Evolutionary conservation across 129 eudicot species (phyloP), one percentile per base, ranked within the genome.

Genomic region (Centaurea solstitialis): DNA sequence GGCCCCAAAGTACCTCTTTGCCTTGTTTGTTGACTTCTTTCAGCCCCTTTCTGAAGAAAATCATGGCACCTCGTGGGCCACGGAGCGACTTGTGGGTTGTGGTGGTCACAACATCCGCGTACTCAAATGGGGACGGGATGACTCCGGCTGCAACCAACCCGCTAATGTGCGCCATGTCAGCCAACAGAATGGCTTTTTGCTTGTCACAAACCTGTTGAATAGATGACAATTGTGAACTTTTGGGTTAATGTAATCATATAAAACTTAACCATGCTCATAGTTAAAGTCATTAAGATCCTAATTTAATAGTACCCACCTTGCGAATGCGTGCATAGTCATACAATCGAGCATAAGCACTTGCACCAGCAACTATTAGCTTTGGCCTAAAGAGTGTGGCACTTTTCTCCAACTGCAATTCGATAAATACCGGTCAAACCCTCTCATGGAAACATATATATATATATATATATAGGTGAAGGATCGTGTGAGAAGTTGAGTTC

Each of bases 1-100:
- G 75, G 64, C 59, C 39, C 45, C 38, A 78, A 43, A n/a, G 70
- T 66, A 92, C 97, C 97, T 94, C 97, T 76, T 94, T 86, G 79
- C 98, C 98, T 85, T 94, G 97, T 88, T 94, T 92, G 90, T 74
- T 94, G 77, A 90, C 80, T 87, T 92, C 98, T 81, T 92, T 94
- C 24, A 94, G 80, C 30, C 98, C 98, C 86, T 94, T 94, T 80
- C 97, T 92, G 80, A 37, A 94, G 85, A 94, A 94, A 23, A 94
- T 94, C 98, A 94, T 94, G 83, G 98, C 98, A 59, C 98, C 98
- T 70, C 99, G 96, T 40, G 99, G 98, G 18, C 98, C 98, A 75
- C 97, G 97, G 28, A 94, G 98, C n/a, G 97, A 94, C 87, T 94
- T 94, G 91, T 94, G 98, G 70, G 98, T 94, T 20, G 97, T 92